Base-by-base conservation (phyloP, 2,329 filamentous ascomycete species). In the Exophiala lecanii-corni region DNA sequence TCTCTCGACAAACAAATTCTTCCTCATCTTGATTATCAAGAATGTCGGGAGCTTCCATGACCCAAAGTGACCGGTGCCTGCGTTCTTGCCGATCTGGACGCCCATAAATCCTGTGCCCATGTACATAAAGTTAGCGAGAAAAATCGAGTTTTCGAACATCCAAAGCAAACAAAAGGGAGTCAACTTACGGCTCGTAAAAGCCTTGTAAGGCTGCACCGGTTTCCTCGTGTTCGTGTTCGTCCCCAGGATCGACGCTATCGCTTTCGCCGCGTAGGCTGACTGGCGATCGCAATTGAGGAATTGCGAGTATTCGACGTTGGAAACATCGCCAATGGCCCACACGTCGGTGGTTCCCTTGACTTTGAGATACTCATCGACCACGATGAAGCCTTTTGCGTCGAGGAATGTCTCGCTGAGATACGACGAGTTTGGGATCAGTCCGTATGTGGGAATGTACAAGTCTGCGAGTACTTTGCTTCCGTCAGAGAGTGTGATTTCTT, bases 321-420 rank as follows among this genome's bases (percentile, higher is more conserved):
- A 41, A 5, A 54, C 42, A 31, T 54, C 51, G 9, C 51, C 51
- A 18, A 50, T 44, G 3, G 49, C 51, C 49, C 49, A 54, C 5
- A 54, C 25, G 13, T 50, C 49, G 7, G 3, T 31, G n/a, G 44
- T 41, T 6, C 43, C 47, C 25, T 41, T 19, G 26, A 47, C 41
- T 10, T 42, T 47, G 38, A 54, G 46, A 23, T 43, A 49, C 12
- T 36, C 34, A 10, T 54, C 51, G 2, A 54, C 43, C 9, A 36
- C n/a, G 9, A 54, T 49, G 18, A 42, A 45, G 5, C 49, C 49
- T 4, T 34, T 23, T 13, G 15, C 16, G 18, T 34, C 34, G 16
- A 41, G 17, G 21, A 19, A 35, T 13, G 20, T 18, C 9, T 26
- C 12, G 9, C 49, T 41, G 2, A 54, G 21, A 43, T 48, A 54